A percentile compares a stretch with the other conserved stretches of the same genome.
These are phyloP conservation scores for Trypanosoma conorhini DNA, from an alignment of 208 protist species.

Conservation along the genomic window DNA sequence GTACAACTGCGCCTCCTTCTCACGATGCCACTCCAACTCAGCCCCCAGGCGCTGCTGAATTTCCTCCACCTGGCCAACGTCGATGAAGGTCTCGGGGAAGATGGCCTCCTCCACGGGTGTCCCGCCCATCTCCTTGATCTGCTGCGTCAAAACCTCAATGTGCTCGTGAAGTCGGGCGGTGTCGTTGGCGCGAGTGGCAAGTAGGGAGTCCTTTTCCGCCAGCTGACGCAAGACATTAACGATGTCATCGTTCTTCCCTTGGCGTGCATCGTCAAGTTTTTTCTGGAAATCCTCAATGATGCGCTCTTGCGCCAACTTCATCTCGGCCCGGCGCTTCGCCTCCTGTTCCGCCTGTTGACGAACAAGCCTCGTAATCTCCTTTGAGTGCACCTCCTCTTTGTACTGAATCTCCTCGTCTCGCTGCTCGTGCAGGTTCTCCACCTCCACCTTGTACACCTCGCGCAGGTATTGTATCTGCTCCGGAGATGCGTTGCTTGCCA, in stretches of 20 bases:
- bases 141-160: conserved; percentile 64
- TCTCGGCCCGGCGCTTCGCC: conserved; percentile 69
- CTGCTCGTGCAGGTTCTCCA: conserved; percentile 85
- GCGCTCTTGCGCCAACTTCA: conserved; percentile 73
- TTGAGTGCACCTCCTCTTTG: conserved; percentile 78
- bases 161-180: conserved; percentile 71
- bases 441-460: conserved; percentile 78
- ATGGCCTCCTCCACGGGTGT: conserved; percentile 34
- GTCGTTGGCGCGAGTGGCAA: conserved; percentile 83
- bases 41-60: conserved; percentile 55
- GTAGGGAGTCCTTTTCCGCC: conserved; percentile 75
- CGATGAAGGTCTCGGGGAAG: conserved; percentile 71
- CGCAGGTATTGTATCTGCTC: conserved; percentile 76
- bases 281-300: conserved; percentile 87
- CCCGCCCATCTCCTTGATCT: conserved; percentile 59
- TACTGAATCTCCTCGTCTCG: conserved; percentile 82
- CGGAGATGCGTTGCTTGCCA: conserved; percentile 56
- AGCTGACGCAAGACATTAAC: conserved; percentile 64
- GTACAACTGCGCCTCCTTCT: conserved; percentile 68
- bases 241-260: conserved; percentile 80
- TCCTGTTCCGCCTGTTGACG: conserved; percentile 81
- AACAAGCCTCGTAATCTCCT: conserved; percentile 77
- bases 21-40: conserved; percentile 59
- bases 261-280: conserved; percentile 74
- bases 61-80: conserved; percentile 86